Evolutionary conservation across 2,329 filamentous ascomycete species (phyloP).

Genomic region (Trichoderma atrobrunneum): DNA sequence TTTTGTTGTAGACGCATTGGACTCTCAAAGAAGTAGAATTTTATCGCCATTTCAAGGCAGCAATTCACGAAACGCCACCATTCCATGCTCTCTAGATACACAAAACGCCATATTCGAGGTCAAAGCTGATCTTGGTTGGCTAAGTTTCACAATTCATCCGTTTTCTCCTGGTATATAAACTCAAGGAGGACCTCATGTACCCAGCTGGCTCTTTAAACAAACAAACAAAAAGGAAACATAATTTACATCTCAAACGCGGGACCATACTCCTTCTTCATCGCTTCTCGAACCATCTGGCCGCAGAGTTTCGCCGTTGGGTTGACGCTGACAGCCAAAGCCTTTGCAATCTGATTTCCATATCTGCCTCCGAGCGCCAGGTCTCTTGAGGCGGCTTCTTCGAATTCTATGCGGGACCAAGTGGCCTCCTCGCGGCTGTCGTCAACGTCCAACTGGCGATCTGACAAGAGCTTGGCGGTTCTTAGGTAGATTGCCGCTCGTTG

Average conservation of each 20-base stretch:
- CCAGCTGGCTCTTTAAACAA: not conserved
- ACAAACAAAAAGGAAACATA: not conserved
- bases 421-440: constrained; percentile 42
- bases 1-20: constrained; percentile 33
- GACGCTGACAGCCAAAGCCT: constrained; percentile 60
- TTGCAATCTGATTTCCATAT: constrained; percentile 64
- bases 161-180: not conserved
- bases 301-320: constrained; percentile 70
- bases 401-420: constrained; percentile 52
- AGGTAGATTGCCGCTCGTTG: constrained; percentile 67
- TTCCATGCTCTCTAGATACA: not conserved
- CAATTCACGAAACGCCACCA: not conserved
- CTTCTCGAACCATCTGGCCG: constrained; percentile 65
- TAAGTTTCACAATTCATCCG: not conserved
- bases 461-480: constrained; percentile 52
- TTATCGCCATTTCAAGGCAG: not conserved
- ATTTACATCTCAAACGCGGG: constrained; percentile 43
- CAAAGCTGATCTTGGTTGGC: not conserved
- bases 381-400: constrained; percentile 60
- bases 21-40: constrained; percentile 24
- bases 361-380: constrained; percentile 64
- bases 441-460: constrained; percentile 38
- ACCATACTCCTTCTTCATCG: constrained; percentile 67
- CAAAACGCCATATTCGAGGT: not conserved
- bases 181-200: not conserved